These are phyloP conservation scores for Protomyces pachydermus DNA, from an alignment of 1,139 yeast genomes.

Conservation along the genomic window DNA sequence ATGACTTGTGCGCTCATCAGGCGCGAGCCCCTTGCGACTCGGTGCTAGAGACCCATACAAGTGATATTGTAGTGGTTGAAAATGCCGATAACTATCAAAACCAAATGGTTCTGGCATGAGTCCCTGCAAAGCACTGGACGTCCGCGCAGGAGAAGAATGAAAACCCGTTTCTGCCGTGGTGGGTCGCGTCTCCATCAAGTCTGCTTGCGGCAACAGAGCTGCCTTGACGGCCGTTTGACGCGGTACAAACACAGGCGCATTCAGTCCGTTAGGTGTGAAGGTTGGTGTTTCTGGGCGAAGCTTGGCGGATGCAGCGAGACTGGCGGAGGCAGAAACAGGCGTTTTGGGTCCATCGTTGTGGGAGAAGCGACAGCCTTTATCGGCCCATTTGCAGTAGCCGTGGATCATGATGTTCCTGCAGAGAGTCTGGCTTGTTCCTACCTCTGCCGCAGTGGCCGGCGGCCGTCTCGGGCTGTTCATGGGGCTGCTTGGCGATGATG, in stretches of 20 bases:
- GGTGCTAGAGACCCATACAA: conserved; percentile 87
- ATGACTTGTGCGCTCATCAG: conserved; percentile 65
- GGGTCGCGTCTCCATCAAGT: neutral
- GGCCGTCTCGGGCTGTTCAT: conserved; percentile 1
- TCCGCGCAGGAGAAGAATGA: neutral
- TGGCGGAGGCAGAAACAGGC: neutral
- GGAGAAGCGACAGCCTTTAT: conserved; percentile 80
- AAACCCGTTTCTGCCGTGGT: neutral
- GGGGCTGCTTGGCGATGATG: neutral
- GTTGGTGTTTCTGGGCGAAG: conserved; percentile 52
- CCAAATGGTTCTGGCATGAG: conserved; percentile 1
- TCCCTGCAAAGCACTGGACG: neutral
- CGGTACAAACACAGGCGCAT: conserved; percentile 31
- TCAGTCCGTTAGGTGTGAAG: conserved; percentile 48
- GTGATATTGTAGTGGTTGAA: conserved; percentile 70
- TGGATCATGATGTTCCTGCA: conserved; percentile 81
- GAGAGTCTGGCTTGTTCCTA: conserved; percentile 39
- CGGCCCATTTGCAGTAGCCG: conserved; percentile 84
- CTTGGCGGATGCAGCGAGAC: neutral
- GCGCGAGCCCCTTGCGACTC: conserved; percentile 58
- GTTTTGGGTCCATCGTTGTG: conserved; percentile 45
- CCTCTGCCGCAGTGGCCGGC: neutral
- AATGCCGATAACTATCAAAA: conserved; percentile 2
- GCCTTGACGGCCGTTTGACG: conserved; percentile 2
- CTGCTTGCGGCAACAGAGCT: neutral